These are phyloP conservation scores for Flaveria trinervia DNA, from an alignment of 129 eudicot species.

Conservation along the genomic window DNA sequence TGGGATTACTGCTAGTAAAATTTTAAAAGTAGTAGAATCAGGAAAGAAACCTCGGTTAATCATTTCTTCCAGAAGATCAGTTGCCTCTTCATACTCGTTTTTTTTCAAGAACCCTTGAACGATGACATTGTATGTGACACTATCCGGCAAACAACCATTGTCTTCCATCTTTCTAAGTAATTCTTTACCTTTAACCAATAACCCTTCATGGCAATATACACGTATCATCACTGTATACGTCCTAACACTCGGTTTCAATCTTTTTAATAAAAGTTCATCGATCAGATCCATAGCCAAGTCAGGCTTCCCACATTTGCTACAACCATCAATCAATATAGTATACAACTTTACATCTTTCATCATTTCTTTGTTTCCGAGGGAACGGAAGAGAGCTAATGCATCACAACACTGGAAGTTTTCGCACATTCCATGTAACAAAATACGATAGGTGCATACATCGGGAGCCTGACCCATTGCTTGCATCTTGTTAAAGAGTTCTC, in stretches of 20 bases:
- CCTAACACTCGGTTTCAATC: conserved; percentile 24
- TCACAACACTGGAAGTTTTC: conserved; percentile 11
- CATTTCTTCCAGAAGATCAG: conserved; percentile 25
- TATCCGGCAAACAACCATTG: conserved; percentile 26
- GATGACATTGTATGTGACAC: conserved; percentile 23
- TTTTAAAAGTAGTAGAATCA: conserved; percentile 23
- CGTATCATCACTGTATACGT: conserved; percentile 27
- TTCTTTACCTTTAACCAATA: conserved; percentile 16
- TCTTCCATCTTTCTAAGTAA: conserved; percentile 22
- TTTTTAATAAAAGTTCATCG: conserved; percentile 16
- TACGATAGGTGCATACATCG: conserved; percentile 13
- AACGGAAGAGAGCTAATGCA: conserved; percentile 32
- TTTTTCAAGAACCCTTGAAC: conserved; percentile 20
- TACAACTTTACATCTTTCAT: conserved; percentile 13
- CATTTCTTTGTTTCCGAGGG: background rate
- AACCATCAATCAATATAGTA: conserved; percentile 32
- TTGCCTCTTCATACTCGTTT: conserved; percentile 19
- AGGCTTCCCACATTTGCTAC: conserved; percentile 24
- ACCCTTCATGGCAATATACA: conserved; percentile 25
- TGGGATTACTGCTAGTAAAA: background rate
- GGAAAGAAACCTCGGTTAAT: conserved; percentile 23
- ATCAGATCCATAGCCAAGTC: conserved; percentile 19
- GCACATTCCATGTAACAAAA: conserved; percentile 27
- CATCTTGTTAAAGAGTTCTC: conserved; percentile 30
- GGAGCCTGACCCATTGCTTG: conserved; percentile 22